These are phyloP conservation scores for Excoecaria agallocha DNA, from an alignment of 345 rosid species.

Conservation along the genomic window DNA sequence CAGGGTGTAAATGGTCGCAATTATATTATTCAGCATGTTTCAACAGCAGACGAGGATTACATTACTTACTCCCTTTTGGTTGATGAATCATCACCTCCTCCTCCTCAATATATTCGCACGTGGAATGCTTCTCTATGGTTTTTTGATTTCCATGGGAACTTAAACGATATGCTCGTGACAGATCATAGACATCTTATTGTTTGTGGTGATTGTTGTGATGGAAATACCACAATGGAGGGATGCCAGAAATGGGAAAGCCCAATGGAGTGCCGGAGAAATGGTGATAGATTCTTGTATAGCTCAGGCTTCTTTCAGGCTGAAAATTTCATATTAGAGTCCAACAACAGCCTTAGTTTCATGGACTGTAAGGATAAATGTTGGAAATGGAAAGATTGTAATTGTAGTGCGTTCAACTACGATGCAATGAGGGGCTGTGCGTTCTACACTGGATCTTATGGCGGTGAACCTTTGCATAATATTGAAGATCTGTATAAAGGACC, in stretches of 20 bases:
- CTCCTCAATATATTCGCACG: too few relatives aligned
- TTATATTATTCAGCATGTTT: not conserved
- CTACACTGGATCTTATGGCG: not conserved
- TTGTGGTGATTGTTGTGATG: not conserved
- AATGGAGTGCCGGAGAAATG: not conserved
- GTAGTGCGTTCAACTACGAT: not conserved
- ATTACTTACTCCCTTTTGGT: not conserved
- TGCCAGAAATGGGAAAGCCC: conserved; percentile 14
- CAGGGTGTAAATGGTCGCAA: not conserved
- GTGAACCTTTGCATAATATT: too few relatives aligned
- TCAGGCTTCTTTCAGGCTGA: too few relatives aligned
- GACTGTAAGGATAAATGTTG: conserved; percentile 18
- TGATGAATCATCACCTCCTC: not conserved
- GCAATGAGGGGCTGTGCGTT: not conserved
- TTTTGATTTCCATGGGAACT: not conserved
- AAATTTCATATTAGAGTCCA: too few relatives aligned
- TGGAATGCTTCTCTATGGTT: not conserved
- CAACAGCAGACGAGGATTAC: not conserved
- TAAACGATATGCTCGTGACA: not conserved
- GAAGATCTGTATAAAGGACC: too few relatives aligned
- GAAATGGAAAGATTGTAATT: conserved; percentile 4
- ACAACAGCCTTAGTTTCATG: conserved; percentile 1
- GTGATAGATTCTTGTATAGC: not conserved
- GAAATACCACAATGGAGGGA: not conserved
- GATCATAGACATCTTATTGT: too few relatives aligned